Conservation (phyloP, 2,329 filamentous ascomycete genomes). For the Penicillium crustosum region DNA sequence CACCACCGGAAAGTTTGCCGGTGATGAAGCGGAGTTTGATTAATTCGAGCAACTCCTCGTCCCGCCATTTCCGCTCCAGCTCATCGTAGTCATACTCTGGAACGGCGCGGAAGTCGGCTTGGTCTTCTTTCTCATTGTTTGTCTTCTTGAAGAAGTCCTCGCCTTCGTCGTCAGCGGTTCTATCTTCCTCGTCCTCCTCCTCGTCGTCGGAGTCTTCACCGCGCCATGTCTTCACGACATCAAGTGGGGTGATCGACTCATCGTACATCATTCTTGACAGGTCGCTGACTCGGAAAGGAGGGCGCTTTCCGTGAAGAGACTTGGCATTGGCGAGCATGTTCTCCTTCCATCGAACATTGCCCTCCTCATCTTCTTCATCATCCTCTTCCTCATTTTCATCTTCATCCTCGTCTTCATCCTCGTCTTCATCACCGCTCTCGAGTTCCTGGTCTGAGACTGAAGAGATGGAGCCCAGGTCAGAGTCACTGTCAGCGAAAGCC, state of each 20-base stretch:
- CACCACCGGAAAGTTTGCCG: slow-evolving; percentile 59
- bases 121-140: slow-evolving; percentile 49
- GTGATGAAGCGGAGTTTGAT: slow-evolving; percentile 75
- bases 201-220: slow-evolving; percentile 63
- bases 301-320: slow-evolving; percentile 66
- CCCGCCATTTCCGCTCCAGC: slow-evolving; percentile 81
- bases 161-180: slow-evolving; percentile 62
- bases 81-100: slow-evolving; percentile 77
- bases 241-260: slow-evolving; percentile 68
- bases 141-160: slow-evolving; percentile 65
- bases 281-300: slow-evolving; percentile 75
- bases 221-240: slow-evolving; percentile 78
- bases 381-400: slow-evolving; percentile 42
- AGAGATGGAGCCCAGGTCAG: slow-evolving; percentile 87
- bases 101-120: slow-evolving; percentile 72
- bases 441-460: slow-evolving; percentile 57
- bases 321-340: slow-evolving; percentile 76
- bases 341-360: slow-evolving; percentile 85
- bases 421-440: slow-evolving; percentile 50
- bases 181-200: slow-evolving; percentile 53
- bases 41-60: slow-evolving; percentile 72
- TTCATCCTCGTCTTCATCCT: slow-evolving; percentile 47
- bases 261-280: slow-evolving; percentile 89
- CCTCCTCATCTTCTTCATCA: slow-evolving; percentile 61
- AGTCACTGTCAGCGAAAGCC: slow-evolving; percentile 94